Evolutionary conservation across 345 rosid genomes (phyloP), one percentile per base, ranked within the genome.

Genomic region (Cardamine occulta): DNA sequence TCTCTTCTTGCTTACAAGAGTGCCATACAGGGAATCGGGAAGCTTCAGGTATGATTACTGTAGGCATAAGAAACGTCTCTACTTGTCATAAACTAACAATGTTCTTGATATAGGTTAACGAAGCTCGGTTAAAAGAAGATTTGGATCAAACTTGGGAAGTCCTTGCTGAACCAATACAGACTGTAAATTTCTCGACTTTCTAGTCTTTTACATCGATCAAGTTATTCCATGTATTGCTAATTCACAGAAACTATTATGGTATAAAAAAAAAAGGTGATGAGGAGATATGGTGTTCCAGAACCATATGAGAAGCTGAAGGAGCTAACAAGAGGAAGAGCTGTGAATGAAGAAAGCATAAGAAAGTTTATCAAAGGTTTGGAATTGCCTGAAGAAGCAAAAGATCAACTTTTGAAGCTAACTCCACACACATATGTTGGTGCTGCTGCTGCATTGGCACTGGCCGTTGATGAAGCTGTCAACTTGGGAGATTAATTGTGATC

Each of bases 1-100:
- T 96, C 97, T 76, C 96, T 96, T 76, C 91, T 96, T 28, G 96
- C 96, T 58, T 96, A 91, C 86, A 93, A 87, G 84, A 91, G 98
- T 56, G 89, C 96, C 3, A 70, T 93, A 68, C 88, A 85, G 70
- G 99, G 99, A 70, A 89, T 93, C 8, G 82, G 74, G 49, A 95
- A 93, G 82, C 98, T 95, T 84, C 88, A 90, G 99, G 98, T 90
- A 68, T 60, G 49, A 34, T 57, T 12, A 18, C 39, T 1, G 24
- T 74, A 34, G 8, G 31, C 42, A 2, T 66, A 34, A 48, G 54
- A 58, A 18, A 58, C 1, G 26, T 66, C 10, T 10, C 35, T 3
- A 48, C 35, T 37, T 74, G 35, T 17, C 68, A 75, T 28, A 67
- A 13, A 14, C 68, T 63, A 32, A 62, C 6, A 8, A 58, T 75